Base-by-base conservation (phyloP, 2,329 filamentous ascomycete species). In the Colletotrichum ledebouriae region DNA sequence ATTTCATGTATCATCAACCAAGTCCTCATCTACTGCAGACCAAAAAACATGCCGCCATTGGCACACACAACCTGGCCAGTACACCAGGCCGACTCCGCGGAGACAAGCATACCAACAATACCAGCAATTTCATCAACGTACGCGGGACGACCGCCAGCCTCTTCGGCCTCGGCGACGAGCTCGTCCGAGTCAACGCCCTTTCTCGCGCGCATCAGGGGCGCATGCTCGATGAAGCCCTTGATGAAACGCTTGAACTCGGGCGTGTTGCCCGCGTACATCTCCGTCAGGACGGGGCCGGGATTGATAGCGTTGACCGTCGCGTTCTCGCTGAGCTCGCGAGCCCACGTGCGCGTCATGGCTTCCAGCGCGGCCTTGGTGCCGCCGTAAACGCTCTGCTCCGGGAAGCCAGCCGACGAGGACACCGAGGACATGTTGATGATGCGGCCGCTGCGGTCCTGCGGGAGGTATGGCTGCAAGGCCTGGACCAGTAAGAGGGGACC, bases 51-150 rank as follows among this genome's bases (percentile, higher is more conserved):
- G 6, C 93, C 93, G 1, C 93, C 93, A 75, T 95, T 95, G 7
- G 92, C 92, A 80, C 90, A 92, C 4, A 96, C 87, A 25, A 94
- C 90, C 77, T 90, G 91, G 1, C 93, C 93, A 0, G 92, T 96
- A 75, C 89, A 90, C 92, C 92, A 95, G 7, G 83, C 86, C n/a
- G 87, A 86, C 76, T 95, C 93, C 6, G 84, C 83, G 5, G 86
- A 86, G 76, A 91, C 93, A 22, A 94, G 79, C 91, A 94, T 94
- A 2, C 87, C 91, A 17, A 94, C 89, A 5, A 93, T 86, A 0
- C 92, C 92, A 0, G 91, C 92, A 77, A 95, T 84, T 81, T 95
- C 92, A 57, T 84, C 81, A 34, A 88, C 86, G 75, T 92, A 92
- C 3, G 85, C 92, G 4, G 86, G 87, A 71, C 89, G 83, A 15